Base-by-base conservation (phyloP, 2,329 filamentous ascomycete species). In the Alternaria sp. region DNA sequence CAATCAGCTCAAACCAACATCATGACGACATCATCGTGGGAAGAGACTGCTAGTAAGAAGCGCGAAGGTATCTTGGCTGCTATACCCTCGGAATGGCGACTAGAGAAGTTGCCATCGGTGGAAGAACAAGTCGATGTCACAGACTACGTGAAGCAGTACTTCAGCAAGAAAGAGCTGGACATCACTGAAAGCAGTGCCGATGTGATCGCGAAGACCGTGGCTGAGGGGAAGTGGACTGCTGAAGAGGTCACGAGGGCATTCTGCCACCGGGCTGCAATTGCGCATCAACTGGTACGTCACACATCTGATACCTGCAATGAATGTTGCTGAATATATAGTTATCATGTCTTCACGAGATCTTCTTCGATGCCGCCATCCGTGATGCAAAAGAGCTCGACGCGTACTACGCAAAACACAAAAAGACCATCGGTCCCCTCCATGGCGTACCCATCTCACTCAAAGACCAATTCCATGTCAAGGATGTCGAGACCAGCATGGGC, bases 101-200 rank as follows among this genome's bases (percentile, higher is more conserved):
- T 89, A 5, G 53, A 80, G 9, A 74, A 76, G 41, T 73, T 87
- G 1, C 87, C 87, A 2, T 76, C 84, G 2, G 72, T 81, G 0
- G 78, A 83, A 54, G 82, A 89, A 63, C 84, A 88, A 61, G 83
- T 82, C 69, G 87, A 79, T 51, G 76, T 79, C 12, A 78, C 76
- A 6, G 61, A 79, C 14, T 89, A 86, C 66, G 84, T 89, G 46
- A 84, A 86, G 28, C 83, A 88, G 57, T 89, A 83, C 64, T 80
- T 90, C 1, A 82, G 78, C 6, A 60, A 82, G 20, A 74, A 81
- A 44, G 88, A 90, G 69, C 80, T 89, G 12, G 83, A 86, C 45
- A 89, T 90, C 61, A 90, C 88, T 0, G 86, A 89, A 69, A 86
- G 84, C 6, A 85, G 87, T 71, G 87, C 87, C 4, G 82, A 85